Conservation (phyloP, 2,329 filamentous ascomycete genomes). For the Colletotrichum tabaci region DNA sequence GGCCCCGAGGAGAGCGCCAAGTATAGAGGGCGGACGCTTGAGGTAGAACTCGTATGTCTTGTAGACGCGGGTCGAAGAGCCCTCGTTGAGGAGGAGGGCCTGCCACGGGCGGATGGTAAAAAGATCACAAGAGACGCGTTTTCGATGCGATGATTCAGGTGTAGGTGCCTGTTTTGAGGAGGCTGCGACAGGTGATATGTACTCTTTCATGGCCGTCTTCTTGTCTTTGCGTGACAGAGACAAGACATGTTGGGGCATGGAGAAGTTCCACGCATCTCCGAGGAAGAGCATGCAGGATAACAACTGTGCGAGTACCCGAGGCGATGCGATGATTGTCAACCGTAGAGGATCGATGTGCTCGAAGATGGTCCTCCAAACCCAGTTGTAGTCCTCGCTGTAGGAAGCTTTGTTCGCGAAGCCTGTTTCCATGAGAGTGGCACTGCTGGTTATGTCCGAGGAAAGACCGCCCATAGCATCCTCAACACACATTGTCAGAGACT, state of each 20-base stretch:
- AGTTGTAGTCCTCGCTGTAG: conserved; percentile 52
- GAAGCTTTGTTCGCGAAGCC: conserved; percentile 36
- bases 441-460: conserved; percentile 24
- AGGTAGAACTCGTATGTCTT: conserved; percentile 80
- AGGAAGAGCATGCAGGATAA: conserved; percentile 70
- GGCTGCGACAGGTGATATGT: not conserved
- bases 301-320: conserved; percentile 73
- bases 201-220: conserved; percentile 1
- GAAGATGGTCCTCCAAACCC: conserved; percentile 72
- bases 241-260: conserved; percentile 74
- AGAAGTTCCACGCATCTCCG: conserved; percentile 74
- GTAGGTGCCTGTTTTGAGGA: not conserved
- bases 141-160: not conserved
- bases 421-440: conserved; percentile 28
- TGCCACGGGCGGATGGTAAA: conserved; percentile 76
- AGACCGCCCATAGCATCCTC: conserved; percentile 45
- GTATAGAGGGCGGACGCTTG: conserved; percentile 73
- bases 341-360: conserved; percentile 65
- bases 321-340: conserved; percentile 73
- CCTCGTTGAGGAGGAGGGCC: conserved; percentile 79
- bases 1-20: conserved; percentile 65
- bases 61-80: conserved; percentile 80
- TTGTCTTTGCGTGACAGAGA: conserved; percentile 56
- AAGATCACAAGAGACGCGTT: conserved; percentile 55
- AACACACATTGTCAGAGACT: conserved; percentile 58